Conservation (phyloP, 441 rosid genomes). For the Eruca vesicaria region DNA sequence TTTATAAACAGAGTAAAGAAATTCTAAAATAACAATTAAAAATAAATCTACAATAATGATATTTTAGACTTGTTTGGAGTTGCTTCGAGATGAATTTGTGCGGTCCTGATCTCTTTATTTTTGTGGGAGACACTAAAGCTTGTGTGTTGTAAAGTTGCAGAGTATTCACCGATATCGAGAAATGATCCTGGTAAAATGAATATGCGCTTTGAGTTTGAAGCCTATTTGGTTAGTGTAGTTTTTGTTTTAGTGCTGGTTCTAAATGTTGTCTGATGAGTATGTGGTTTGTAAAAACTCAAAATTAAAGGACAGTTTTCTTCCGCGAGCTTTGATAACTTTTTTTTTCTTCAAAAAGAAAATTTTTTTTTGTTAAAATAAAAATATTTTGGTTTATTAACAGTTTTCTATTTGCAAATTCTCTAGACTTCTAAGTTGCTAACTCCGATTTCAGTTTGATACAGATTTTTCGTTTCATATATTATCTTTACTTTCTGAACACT, state of each 20-base stretch:
- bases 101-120: background rate
- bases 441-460: background rate
- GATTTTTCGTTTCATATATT: background rate
- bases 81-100: background rate
- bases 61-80: background rate
- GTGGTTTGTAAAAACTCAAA: background rate
- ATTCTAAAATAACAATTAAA: background rate
- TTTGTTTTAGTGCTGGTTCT: background rate
- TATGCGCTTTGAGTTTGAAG: background rate
- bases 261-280: too few species aligned
- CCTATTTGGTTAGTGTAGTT: background rate
- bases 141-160: background rate
- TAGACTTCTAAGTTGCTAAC: background rate
- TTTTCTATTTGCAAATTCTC: background rate
- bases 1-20: background rate
- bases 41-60: background rate
- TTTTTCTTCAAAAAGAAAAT: too few species aligned
- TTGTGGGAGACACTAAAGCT: background rate
- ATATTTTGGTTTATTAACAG: background rate
- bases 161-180: background rate
- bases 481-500: background rate
- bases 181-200: background rate
- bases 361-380: too few species aligned
- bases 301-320: background rate
- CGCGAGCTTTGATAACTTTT: background rate